These are phyloP conservation scores for Boletus rufocinnamomeus DNA, from an alignment of 768 basidiomycete genomes.

Conservation along the genomic window DNA sequence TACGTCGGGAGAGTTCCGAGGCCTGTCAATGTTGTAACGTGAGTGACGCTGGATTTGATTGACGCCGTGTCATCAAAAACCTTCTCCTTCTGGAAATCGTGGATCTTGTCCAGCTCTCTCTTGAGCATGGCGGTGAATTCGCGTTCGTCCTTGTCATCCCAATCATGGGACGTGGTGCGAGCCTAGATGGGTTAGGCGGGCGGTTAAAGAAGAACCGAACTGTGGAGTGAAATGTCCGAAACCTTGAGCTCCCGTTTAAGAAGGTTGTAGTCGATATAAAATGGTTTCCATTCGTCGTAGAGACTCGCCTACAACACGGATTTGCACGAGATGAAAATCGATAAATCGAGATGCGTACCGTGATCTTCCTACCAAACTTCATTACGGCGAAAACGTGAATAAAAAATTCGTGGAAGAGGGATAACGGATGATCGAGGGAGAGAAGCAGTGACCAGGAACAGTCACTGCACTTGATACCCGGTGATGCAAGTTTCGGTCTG, in stretches of 20 bases:
- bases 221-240: slow-evolving; percentile 2
- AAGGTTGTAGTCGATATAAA: slow-evolving; percentile 86
- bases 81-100: slow-evolving; percentile 91
- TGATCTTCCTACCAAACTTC: slow-evolving; percentile 85
- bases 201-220: neutral
- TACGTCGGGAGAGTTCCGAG: slow-evolving; percentile 77
- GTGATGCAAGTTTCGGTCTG: neutral
- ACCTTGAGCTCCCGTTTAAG: slow-evolving; percentile 93
- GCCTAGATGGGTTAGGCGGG: slow-evolving; percentile 30
- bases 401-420: neutral
- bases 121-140: slow-evolving; percentile 81
- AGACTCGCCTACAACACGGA: slow-evolving; percentile 60
- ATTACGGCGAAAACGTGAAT: slow-evolving; percentile 37
- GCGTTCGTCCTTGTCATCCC: slow-evolving; percentile 79
- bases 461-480: neutral
- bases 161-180: slow-evolving; percentile 56
- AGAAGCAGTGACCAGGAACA: neutral
- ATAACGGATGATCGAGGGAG: neutral
- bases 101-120: slow-evolving; percentile 89
- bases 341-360: slow-evolving; percentile 40
- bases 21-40: slow-evolving; percentile 47
- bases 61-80: slow-evolving; percentile 38
- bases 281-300: slow-evolving; percentile 88
- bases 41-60: slow-evolving; percentile 1
- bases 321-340: neutral